These are phyloP conservation scores for Trichophyton mentagrophytes DNA, from an alignment of 2,329 filamentous ascomycete genomes.

Conservation along the genomic window DNA sequence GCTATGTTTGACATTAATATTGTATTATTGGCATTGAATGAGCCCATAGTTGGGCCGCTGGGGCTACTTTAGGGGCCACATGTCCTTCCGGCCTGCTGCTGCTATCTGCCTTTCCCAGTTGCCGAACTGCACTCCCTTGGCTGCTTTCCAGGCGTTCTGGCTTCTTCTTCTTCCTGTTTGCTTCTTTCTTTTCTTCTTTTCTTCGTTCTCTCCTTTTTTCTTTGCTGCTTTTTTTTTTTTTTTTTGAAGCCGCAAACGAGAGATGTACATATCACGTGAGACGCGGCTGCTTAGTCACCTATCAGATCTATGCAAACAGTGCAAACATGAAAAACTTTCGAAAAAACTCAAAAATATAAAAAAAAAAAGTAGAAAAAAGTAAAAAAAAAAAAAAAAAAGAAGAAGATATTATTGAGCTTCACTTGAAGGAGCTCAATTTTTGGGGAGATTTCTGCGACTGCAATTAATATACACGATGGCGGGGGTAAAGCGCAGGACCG, in stretches of 20 bases:
- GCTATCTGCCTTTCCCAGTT: neutral
- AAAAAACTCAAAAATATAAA: neutral
- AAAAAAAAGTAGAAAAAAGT: neutral
- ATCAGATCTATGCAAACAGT: neutral
- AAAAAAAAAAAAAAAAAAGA: neutral
- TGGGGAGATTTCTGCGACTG: neutral
- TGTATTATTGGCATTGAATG: too few relatives aligned
- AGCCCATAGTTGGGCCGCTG: neutral
- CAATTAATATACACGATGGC: constrained; percentile 21
- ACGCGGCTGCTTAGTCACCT: neutral
- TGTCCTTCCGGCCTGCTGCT: neutral
- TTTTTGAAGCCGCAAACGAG: too few relatives aligned
- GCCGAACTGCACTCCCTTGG: neutral
- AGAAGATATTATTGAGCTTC: neutral
- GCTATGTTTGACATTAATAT: neutral
- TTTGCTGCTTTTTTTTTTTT: too few relatives aligned
- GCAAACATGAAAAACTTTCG: neutral
- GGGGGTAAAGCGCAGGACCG: constrained; percentile 30
- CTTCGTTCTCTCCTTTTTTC: neutral
- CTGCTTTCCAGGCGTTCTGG: neutral
- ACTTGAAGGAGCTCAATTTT: neutral
- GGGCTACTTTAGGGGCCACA: neutral
- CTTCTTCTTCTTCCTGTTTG: neutral
- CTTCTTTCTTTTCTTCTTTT: too few relatives aligned
- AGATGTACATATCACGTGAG: neutral